Percentiles rank a stretch among this genome's conserved stretches.
These are phyloP conservation scores for Flammula alnicola DNA, from an alignment of 1,284 basidiomycete species.

Conservation along the genomic window DNA sequence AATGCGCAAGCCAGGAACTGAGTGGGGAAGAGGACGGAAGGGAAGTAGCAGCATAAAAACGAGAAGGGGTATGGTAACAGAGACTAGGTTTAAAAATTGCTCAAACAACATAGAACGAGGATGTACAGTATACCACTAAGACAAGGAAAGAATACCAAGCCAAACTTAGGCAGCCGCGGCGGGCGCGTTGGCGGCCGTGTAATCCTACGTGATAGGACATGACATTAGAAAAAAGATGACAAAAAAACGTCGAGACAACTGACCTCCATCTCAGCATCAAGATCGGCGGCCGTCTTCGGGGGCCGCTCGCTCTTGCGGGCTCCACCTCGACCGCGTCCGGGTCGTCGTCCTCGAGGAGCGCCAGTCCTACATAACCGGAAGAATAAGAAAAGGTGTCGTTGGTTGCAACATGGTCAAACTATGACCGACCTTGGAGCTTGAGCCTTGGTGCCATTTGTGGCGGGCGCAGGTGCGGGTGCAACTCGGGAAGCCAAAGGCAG, in stretches of 20 bases:
- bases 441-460: slow-evolving; percentile 43
- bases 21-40: background rate
- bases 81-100: slow-evolving; percentile 12
- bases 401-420: background rate
- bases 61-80: slow-evolving; percentile 25
- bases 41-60: background rate
- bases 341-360: slow-evolving; percentile 43
- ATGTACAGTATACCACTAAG: slow-evolving; percentile 23
- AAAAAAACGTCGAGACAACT: slow-evolving; percentile 21
- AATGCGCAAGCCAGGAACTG: background rate
- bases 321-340: slow-evolving; percentile 55
- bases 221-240: background rate
- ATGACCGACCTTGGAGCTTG: slow-evolving; percentile 19
- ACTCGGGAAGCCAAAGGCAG: slow-evolving; percentile 74
- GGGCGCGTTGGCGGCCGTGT: slow-evolving; percentile 64
- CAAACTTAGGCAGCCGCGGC: slow-evolving; percentile 29
- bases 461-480: slow-evolving; percentile 59
- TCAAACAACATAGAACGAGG: slow-evolving; percentile 13
- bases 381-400: background rate
- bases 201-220: slow-evolving; percentile 57
- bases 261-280: slow-evolving; percentile 88
- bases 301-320: slow-evolving; percentile 74
- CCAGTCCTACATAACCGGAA: slow-evolving; percentile 28
- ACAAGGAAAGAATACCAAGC: slow-evolving; percentile 12
- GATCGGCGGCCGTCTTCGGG: slow-evolving; percentile 71